These are phyloP conservation scores for Wickerhamiella occidentalis DNA, from an alignment of 805 yeast genomes.

Conservation along the genomic window DNA sequence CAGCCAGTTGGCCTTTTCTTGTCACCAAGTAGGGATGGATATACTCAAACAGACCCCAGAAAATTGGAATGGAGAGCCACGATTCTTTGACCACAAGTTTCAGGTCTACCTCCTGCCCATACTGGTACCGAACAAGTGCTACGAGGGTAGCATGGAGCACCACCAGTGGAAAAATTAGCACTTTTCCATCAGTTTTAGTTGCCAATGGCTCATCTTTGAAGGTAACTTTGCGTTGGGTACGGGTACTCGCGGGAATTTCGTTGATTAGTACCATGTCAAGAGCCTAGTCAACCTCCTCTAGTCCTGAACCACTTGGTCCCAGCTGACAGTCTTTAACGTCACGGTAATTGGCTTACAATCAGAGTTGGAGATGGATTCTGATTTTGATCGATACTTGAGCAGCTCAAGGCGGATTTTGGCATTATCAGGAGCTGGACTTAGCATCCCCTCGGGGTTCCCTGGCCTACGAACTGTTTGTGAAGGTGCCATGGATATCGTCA, in stretches of 20 bases:
- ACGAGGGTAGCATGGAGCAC: constrained; percentile 28
- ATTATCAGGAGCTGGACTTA: constrained; percentile 72
- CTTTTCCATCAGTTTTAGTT: constrained; percentile 1
- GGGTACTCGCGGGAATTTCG: not conserved
- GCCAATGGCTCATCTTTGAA: constrained; percentile 10
- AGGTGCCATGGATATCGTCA: constrained; percentile 72
- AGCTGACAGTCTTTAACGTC: not conserved
- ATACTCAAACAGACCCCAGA: constrained; percentile 22
- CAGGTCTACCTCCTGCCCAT: constrained; percentile 22
- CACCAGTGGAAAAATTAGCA: constrained; percentile 22
- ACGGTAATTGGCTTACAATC: not conserved
- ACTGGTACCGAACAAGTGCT: constrained; percentile 29
- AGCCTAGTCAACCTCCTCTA: not conserved
- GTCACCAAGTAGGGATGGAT: constrained; percentile 21
- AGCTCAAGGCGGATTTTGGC: constrained; percentile 28
- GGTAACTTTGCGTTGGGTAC: not conserved
- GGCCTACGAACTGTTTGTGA: constrained; percentile 75
- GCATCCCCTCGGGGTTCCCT: constrained; percentile 64
- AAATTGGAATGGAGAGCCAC: constrained; percentile 25
- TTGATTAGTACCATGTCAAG: not conserved
- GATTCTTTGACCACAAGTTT: constrained; percentile 17
- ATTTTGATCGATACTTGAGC: constrained; percentile 29
- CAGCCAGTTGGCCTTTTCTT: constrained; percentile 10
- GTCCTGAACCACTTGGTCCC: not conserved
- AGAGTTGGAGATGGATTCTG: constrained; percentile 19